Base-by-base conservation (phyloP, 2,329 filamentous ascomycete species). In the Fusarium sp. region DNA sequence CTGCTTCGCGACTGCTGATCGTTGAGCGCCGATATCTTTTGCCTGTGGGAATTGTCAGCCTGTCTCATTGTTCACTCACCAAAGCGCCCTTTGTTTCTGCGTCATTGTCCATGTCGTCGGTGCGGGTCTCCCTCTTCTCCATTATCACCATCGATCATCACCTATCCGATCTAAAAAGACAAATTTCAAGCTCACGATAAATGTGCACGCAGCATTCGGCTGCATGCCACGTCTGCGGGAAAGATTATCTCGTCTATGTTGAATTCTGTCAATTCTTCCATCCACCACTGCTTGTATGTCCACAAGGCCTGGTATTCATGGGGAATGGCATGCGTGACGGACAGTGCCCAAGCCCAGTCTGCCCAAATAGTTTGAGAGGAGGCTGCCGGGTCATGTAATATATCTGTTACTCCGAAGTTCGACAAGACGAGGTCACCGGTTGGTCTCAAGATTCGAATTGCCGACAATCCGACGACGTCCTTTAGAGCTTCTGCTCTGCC, bases 141-240 rank as follows among this genome's bases (percentile, higher is more conserved):
- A 49, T 55, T 31, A 33, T 58, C 65, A 49, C 50, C 65, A 49
- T 46, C 58, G 22, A 50, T 50, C 60, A 54, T 51, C 63, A 58
- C 65, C 58, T 55, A 57, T 58, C 63, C 45, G 52, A 63, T 50
- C 42, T 52, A 63, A 58, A 68, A 66, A 61, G 68, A 69, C 58
- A 51, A 72, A 60, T 44, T 31, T 66, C 36, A 63, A 71, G 61
- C 63, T 81, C 72, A 74, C 72, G 75, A 77, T 88, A 87, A 83
- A 89, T 89, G 87, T 89, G 87, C 83, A 84, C 79, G 77, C 85
- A 87, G 84, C 79, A 88, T 79, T 83, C 80, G 72, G 83, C 84
- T 75, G 79, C 83, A 77, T 89, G 87, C 83, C 84, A 83, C 81
- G 86, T 86, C 74, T 89, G 87, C 82, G 82, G 86, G 81, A 88